phyloP scores from a whole-genome alignment of 83 land plant genomes.

The Isoetes engelmannii region DNA sequence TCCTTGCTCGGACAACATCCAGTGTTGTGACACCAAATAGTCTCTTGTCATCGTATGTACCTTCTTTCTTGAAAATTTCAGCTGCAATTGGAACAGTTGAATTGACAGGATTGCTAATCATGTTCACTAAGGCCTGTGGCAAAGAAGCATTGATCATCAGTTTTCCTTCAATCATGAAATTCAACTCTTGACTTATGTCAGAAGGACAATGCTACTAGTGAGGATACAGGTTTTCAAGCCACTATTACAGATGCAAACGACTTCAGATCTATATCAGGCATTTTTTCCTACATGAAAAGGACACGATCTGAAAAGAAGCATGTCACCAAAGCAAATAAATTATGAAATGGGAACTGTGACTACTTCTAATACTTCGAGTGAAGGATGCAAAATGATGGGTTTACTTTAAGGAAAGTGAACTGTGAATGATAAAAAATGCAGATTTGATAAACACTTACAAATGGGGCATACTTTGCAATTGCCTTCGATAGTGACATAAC shows the following conservation, averaged over 20 bases:
- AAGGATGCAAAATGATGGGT: too few relatives aligned
- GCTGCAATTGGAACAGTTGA: constrained; percentile 67
- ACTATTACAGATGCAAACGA: background rate
- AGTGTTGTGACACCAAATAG: constrained; percentile 66
- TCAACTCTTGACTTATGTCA: background rate
- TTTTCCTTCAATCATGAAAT: background rate
- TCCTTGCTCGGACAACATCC: constrained; percentile 48
- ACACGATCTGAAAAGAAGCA: too few relatives aligned
- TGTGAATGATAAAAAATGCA: too few relatives aligned
- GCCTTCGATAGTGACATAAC: constrained; percentile 48
- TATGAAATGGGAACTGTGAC: too few relatives aligned
- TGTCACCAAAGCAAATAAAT: too few relatives aligned
- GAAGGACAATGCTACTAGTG: background rate
- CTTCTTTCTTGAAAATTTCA: constrained; percentile 56
- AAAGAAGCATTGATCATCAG: background rate
- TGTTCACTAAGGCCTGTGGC: constrained; percentile 50
- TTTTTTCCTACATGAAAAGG: background rate
- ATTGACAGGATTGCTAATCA: constrained; percentile 70
- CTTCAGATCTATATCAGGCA: background rate
- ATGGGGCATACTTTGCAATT: constrained; percentile 57
- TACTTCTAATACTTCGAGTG: too few relatives aligned
- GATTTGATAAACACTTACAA: constrained; percentile 16
- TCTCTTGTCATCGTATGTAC: constrained; percentile 55
- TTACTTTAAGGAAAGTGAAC: too few relatives aligned
- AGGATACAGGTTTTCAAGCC: background rate